Evolutionary conservation across 345 rosid species (phyloP).

Genomic region (Ceriops decandra): DNA sequence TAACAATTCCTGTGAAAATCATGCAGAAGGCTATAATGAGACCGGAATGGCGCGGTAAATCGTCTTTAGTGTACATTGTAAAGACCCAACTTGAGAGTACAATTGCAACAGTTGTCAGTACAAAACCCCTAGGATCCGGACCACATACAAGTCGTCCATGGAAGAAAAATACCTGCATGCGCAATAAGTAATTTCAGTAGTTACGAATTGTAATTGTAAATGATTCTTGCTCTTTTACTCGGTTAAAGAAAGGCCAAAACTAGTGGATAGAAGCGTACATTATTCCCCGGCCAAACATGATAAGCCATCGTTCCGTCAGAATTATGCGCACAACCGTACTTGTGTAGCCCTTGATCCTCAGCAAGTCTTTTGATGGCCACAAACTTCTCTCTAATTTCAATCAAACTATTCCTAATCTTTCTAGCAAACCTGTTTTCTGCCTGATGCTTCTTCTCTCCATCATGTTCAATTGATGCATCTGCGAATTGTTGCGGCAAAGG

Average conservation of each 20-base stretch:
- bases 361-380: conserved; percentile 5
- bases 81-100: conserved; percentile 39
- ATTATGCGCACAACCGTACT: conserved; percentile 10
- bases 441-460: neutral
- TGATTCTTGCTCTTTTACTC: no score
- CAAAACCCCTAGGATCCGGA: conserved; percentile 41
- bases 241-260: no score
- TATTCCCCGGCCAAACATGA: conserved; percentile 47
- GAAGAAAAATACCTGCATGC: conserved; percentile 40
- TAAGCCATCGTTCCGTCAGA: conserved; percentile 27
- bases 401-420: conserved; percentile 3
- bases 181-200: neutral
- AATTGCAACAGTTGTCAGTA: conserved; percentile 28
- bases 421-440: neutral
- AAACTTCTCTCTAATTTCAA: conserved; percentile 1
- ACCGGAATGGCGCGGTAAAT: conserved; percentile 20
- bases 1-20: conserved; percentile 26
- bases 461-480: neutral
- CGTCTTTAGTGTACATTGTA: conserved; percentile 21
- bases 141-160: conserved; percentile 40
- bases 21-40: conserved; percentile 11
- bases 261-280: conserved; percentile 18
- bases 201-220: no score
- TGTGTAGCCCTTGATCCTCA: conserved; percentile 22
- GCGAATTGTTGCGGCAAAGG: conserved; percentile 1